phyloP scores from a whole-genome alignment of 495 filamentous ascomycete species.

The Annulohypoxylon nitens region DNA sequence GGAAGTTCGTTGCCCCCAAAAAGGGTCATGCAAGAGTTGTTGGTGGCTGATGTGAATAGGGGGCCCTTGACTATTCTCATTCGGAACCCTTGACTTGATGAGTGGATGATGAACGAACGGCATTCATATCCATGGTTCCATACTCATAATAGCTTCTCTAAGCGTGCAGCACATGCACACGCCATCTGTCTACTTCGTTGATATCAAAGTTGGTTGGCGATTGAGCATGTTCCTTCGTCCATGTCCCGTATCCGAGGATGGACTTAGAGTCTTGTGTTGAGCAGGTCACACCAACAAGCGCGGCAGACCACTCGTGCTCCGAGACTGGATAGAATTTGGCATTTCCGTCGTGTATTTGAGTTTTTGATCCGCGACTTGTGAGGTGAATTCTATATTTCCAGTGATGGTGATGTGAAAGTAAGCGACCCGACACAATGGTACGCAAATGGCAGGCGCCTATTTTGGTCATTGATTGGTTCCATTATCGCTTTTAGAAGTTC shows the following conservation, averaged over 20 bases:
- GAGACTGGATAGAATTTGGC: conserved; percentile 1
- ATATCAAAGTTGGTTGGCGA: conserved; percentile 25
- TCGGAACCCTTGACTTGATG: conserved; percentile 16
- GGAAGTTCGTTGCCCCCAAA: conserved; percentile 11
- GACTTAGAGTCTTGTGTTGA: conserved; percentile 17
- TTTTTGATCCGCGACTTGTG: conserved; percentile 3
- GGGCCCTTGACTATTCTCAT: conserved; percentile 11
- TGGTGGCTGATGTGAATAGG: conserved; percentile 36
- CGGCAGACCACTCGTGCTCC: conserved; percentile 1
- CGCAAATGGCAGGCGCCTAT: conserved; percentile 39
- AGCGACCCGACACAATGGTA: conserved; percentile 35
- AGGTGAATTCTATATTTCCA: neutral
- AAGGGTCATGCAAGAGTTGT: conserved; percentile 12
- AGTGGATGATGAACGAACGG: conserved; percentile 15
- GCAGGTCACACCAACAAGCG: conserved; percentile 29
- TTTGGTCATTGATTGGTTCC: conserved; percentile 38
- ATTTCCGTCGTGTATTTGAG: conserved; percentile 22
- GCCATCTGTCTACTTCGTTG: conserved; percentile 8
- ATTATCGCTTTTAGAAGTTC: neutral
- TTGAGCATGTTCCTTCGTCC: conserved; percentile 7
- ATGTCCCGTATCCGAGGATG: conserved; percentile 7
- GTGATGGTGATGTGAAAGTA: conserved; percentile 14
- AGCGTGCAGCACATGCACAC: conserved; percentile 2
- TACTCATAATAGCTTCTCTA: conserved; percentile 14
- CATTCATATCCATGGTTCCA: conserved; percentile 22